Evolutionary conservation across 1,284 basidiomycete species (phyloP), one percentile per base, ranked within the genome.

Genomic region (Inonotus obliquus): DNA sequence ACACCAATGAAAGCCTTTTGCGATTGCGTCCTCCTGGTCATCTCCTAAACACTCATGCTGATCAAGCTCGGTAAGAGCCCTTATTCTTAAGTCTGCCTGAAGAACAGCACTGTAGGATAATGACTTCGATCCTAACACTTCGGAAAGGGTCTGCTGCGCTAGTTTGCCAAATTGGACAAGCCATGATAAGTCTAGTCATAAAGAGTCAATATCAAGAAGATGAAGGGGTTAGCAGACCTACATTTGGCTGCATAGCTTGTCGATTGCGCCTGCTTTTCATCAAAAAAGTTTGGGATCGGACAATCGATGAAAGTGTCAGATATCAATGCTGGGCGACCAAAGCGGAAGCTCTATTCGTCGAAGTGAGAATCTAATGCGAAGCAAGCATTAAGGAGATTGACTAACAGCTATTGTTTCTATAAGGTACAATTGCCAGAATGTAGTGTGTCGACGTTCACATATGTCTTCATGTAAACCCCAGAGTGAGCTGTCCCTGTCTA

Each of bases 401-500:
- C 82, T 65, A 66, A 88, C 86, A 29, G 81, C 70, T 78, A 81
- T 82, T 0, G 83, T 82, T 66, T 88, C 86, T 21, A 79, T 70
- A 21, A 74, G 62, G 66, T 85, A 86, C 14, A 88, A 69, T 61
- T 85, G 82, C 85, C 87, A 89, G 68, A 87, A 89, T 3, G 85
- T 74, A 25, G 76, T 77, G 61, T 76, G 79, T 5, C 87, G 80
- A 58, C 76, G 73, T 57, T 82, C 74, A 14, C 76, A 71, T 52
- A 78, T 73, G 29, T 74, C 70, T 38, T 77, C 73, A 38, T 76
- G 75, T 10, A 86, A 75, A 13, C 81, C 78, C 82, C 87, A 89
- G 48, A 82, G 74, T 10, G 77, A 74, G 58, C 81, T 77, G 65
- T 84, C 82, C 29, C 89, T 76, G 69, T 90, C 87, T 90, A 62